Conservation (phyloP, 495 filamentous ascomycete genomes). For the Zalerion maritima region DNA sequence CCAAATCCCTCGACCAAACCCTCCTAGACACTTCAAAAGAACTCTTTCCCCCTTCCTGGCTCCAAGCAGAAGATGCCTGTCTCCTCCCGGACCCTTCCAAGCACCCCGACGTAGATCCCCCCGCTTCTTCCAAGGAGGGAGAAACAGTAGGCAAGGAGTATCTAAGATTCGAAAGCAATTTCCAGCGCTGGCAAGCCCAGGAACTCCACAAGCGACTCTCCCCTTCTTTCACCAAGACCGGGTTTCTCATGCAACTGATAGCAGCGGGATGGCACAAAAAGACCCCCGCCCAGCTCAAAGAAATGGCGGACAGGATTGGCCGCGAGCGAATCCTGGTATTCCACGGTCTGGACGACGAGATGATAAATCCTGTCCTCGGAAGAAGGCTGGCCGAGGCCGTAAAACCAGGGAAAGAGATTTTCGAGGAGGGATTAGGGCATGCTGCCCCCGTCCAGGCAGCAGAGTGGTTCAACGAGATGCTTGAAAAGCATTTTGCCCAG, state of each 20-base stretch:
- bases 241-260: constrained; percentile 62
- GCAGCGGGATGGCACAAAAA: constrained; percentile 74
- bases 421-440: constrained; percentile 57
- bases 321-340: constrained; percentile 56
- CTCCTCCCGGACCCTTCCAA: constrained; percentile 18
- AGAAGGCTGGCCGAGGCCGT: constrained; percentile 39
- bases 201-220: constrained; percentile 53
- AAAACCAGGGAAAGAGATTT: constrained; percentile 28
- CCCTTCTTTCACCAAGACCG: constrained; percentile 39
- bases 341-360: constrained; percentile 58
- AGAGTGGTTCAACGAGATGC: constrained; percentile 40
- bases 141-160: constrained; percentile 12
- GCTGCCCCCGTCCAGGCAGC: constrained; percentile 48
- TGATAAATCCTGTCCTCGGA: constrained; percentile 58
- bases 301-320: constrained; percentile 50
- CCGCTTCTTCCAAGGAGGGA: constrained; percentile 11
- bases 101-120: constrained; percentile 11
- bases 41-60: constrained; percentile 47
- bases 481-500: constrained; percentile 33
- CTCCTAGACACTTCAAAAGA: constrained; percentile 33
- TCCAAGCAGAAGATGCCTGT: constrained; percentile 44
- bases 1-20: constrained; percentile 45
- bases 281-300: constrained; percentile 41
- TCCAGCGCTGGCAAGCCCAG: constrained; percentile 62
- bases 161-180: constrained; percentile 52